Conservation (phyloP, 331 rosid species). For the Rosa hybrid region DNA sequence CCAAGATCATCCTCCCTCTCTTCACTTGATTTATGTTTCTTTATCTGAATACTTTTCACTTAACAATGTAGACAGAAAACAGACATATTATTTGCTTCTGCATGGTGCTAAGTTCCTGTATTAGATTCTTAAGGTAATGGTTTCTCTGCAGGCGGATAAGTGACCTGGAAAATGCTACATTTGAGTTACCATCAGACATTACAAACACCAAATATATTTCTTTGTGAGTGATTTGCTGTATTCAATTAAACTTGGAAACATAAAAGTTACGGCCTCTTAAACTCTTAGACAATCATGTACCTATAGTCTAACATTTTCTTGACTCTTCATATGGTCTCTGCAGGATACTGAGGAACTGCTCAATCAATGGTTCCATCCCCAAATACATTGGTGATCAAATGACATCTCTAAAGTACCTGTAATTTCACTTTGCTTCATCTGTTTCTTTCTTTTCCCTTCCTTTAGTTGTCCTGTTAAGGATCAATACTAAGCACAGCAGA, state of each 20-base stretch:
- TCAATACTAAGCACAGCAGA: neutral
- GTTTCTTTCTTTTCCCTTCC: neutral
- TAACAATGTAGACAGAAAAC: neutral
- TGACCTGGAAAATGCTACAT: neutral
- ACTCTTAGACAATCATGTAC: too few species aligned
- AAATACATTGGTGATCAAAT: neutral
- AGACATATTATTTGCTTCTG: too few species aligned
- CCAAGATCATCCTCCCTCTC: neutral
- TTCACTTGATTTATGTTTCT: neutral
- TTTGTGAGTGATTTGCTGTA: neutral
- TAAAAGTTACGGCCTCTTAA: neutral
- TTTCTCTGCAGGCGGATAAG: neutral
- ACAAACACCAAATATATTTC: too few species aligned
- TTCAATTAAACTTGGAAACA: neutral
- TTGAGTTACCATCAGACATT: neutral
- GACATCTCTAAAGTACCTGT: constrained; percentile 9
- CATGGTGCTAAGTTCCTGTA: neutral
- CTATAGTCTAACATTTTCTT: too few species aligned
- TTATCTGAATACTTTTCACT: neutral
- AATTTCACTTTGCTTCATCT: neutral
- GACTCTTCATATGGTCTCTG: neutral
- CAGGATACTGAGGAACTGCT: constrained; percentile 22
- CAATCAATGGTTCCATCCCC: constrained; percentile 10
- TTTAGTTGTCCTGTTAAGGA: neutral
- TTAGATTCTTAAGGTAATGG: neutral